Conservation (phyloP, 2,329 filamentous ascomycete genomes). For the Ploettnerulaceae sp. region DNA sequence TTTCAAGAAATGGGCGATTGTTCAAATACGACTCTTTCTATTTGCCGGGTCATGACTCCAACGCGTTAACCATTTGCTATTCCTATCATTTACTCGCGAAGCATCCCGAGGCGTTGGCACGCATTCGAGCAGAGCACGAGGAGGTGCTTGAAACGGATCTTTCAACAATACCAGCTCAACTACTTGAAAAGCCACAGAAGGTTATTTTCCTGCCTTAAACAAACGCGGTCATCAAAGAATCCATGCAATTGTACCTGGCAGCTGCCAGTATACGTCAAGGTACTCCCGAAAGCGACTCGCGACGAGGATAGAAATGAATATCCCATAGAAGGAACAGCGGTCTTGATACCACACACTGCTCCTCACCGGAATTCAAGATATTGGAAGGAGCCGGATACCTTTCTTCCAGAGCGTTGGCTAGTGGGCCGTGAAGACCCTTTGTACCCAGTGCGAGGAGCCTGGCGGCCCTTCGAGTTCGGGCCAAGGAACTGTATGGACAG, state of each 20-base stretch:
- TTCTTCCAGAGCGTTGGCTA: conserved; percentile 46
- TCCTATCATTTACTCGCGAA: conserved; percentile 21
- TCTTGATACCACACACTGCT: conserved; percentile 17
- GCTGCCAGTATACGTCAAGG: conserved; percentile 19
- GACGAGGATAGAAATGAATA: conserved; percentile 16
- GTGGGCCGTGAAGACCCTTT: conserved; percentile 34
- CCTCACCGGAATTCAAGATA: conserved; percentile 37
- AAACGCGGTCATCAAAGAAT: conserved; percentile 26
- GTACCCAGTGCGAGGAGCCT: conserved; percentile 40
- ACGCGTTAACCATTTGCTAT: conserved; percentile 18
- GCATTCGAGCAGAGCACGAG: conserved; percentile 24
- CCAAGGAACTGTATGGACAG: conserved; percentile 53
- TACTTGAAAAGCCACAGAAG: conserved; percentile 18
- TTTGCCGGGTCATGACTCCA: conserved; percentile 27
- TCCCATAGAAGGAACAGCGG: conserved; percentile 16
- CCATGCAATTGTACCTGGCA: conserved; percentile 22
- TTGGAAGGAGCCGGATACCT: conserved; percentile 42
- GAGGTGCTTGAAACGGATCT: conserved; percentile 23
- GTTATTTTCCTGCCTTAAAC: conserved; percentile 23
- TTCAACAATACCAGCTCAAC: conserved; percentile 2
- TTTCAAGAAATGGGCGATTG: conserved; percentile 17
- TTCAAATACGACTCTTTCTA: conserved; percentile 19
- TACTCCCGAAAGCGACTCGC: conserved; percentile 1
- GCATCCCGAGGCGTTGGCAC: conserved; percentile 15
- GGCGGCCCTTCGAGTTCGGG: conserved; percentile 52